These are phyloP conservation scores for Tylopilus sp. DNA, from an alignment of 768 basidiomycete species.

Conservation along the genomic window DNA sequence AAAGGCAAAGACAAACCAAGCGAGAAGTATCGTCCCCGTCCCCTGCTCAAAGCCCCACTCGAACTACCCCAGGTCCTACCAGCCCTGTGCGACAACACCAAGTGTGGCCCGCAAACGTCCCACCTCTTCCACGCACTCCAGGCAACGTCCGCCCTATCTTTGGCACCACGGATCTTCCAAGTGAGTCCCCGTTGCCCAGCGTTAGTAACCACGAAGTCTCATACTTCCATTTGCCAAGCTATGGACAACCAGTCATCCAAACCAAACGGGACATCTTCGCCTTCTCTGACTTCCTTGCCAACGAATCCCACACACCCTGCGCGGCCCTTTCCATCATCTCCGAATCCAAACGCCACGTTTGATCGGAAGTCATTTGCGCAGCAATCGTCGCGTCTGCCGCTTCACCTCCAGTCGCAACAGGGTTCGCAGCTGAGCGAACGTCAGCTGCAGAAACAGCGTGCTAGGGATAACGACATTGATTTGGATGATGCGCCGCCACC, in stretches of 20 bases:
- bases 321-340: slow-evolving; percentile 17
- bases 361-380: slow-evolving; percentile 21
- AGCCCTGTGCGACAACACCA: slow-evolving; percentile 20
- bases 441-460: slow-evolving; percentile 26
- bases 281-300: slow-evolving; percentile 17
- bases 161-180: slow-evolving; percentile 3
- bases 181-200: slow-evolving; percentile 11
- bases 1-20: slow-evolving; percentile 11
- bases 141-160: slow-evolving; percentile 13
- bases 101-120: slow-evolving; percentile 21
- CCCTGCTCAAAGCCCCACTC: slow-evolving; percentile 13
- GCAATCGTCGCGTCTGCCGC: slow-evolving; percentile 13
- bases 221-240: background rate
- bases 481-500: slow-evolving; percentile 44
- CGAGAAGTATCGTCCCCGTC: slow-evolving; percentile 1
- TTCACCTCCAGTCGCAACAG: slow-evolving; percentile 10
- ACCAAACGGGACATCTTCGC: slow-evolving; percentile 11
- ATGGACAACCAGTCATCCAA: slow-evolving; percentile 5
- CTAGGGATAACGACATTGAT: slow-evolving; percentile 25
- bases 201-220: slow-evolving; percentile 1
- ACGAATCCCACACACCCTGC: slow-evolving; percentile 19
- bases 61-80: slow-evolving; percentile 1
- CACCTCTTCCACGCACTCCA: slow-evolving; percentile 30
- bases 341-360: slow-evolving; percentile 16
- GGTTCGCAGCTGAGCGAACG: slow-evolving; percentile 21